These are phyloP conservation scores for Brassica balearica DNA, from an alignment of 441 rosid species.

Conservation along the genomic window DNA sequence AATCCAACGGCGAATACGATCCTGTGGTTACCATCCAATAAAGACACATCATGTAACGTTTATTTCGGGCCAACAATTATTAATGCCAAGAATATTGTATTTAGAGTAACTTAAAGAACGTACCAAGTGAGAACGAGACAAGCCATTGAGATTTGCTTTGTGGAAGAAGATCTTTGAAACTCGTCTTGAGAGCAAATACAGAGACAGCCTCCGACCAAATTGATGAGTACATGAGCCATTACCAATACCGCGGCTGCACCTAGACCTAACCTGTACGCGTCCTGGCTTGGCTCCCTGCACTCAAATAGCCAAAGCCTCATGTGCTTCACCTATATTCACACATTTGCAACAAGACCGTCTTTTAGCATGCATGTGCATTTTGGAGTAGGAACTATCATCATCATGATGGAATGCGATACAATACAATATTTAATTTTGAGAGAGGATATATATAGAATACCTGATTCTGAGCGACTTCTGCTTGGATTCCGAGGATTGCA, in stretches of 20 bases:
- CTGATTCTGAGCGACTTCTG: slow-evolving; percentile 86
- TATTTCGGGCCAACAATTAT: background rate
- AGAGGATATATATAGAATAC: slow-evolving; percentile 35
- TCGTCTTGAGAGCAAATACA: slow-evolving; percentile 88
- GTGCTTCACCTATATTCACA: slow-evolving; percentile 69
- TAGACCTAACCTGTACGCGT: slow-evolving; percentile 77
- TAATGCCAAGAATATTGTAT: background rate
- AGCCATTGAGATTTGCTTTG: slow-evolving; percentile 69
- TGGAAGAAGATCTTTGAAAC: slow-evolving; percentile 67
- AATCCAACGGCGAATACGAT: slow-evolving; percentile 75
- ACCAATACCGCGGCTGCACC: slow-evolving; percentile 69
- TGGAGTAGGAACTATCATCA: background rate
- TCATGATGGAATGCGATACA: background rate
- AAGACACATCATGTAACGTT: slow-evolving; percentile 17
- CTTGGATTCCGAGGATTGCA: slow-evolving; percentile 86
- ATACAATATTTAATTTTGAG: background rate
- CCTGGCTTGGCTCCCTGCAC: slow-evolving; percentile 86
- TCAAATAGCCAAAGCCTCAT: slow-evolving; percentile 83
- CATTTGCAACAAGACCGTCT: background rate
- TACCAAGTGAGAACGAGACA: slow-evolving; percentile 89
- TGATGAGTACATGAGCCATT: slow-evolving; percentile 78
- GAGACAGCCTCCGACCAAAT: slow-evolving; percentile 79
- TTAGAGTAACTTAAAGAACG: background rate
- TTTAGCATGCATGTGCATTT: background rate
- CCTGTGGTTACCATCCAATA: slow-evolving; percentile 56